Evolutionary conservation across 345 rosid species (phyloP), one percentile per base, ranked within the genome.

Genomic region (Brassica cretica): DNA sequence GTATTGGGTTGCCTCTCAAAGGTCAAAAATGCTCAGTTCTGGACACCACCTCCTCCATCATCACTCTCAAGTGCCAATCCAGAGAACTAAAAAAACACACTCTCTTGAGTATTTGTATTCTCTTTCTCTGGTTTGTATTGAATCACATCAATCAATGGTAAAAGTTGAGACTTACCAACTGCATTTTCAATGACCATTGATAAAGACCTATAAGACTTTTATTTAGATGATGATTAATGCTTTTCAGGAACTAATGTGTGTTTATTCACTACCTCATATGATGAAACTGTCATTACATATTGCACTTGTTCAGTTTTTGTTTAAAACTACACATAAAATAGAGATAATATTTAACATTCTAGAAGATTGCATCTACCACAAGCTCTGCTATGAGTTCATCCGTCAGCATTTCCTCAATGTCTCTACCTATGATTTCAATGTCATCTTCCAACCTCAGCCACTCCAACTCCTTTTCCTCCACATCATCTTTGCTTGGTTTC

Each of bases 1-100:
- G 92, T 93, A 18, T 80, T 93, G 75, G 87, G 88, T 84, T 89
- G 98, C 85, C 84, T 93, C 80, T 91, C 98, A 19, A 91, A 86
- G 85, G 91, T 89, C 68, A 91, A 93, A 76, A 87, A 79, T 63
- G 97, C 92, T 3, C 93, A 93, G 87, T 83, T 93, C 67, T 91
- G 95, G 95, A 78, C 91, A 33, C 73, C 91, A 33, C 73, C 83
- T 41, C 44, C 79, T 58, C 71, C 21, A 70, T 7, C 83, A 30
- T 58, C 64, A 58, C 66, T 68, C 78, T 69, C 74, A 66, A 72
- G 68, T 11, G 58, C 73, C 33, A 68, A 73, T 73, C 82, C 33
- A 6, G 78, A 51, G 53, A 32, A 10, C 73, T 72, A 59, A n/a
- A 49, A 3, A 37, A 10, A 37, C 11, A 12, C 30, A 30, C 49